Evolutionary conservation across 768 basidiomycete species (phyloP).

Genomic region (Agrocybe praecox): DNA sequence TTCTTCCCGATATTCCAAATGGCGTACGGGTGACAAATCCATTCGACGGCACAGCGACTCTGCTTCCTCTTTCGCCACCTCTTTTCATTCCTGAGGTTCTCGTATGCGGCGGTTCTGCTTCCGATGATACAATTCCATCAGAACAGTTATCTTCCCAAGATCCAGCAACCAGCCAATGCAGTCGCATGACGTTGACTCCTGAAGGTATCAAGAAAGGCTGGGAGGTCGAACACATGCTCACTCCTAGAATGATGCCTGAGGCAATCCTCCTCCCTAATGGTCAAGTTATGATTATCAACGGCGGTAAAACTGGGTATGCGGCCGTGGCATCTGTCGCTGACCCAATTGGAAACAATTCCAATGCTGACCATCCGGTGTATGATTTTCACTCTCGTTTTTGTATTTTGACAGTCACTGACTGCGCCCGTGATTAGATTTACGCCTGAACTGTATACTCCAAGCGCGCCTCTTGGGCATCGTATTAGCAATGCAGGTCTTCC

Average conservation of each 20-base stretch:
- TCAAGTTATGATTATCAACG: conserved; percentile 42
- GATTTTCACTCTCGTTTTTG: not conserved
- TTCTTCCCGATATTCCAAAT: conserved; percentile 42
- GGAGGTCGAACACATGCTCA: conserved; percentile 43
- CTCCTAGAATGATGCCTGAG: conserved; percentile 38
- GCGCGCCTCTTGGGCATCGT: conserved; percentile 39
- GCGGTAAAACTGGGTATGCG: conserved; percentile 40
- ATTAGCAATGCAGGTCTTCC: conserved; percentile 47
- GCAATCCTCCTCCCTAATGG: conserved; percentile 42
- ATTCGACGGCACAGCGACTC: conserved; percentile 33
- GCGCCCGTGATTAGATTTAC: conserved; percentile 24
- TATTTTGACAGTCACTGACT: no score
- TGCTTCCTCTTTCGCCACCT: conserved; percentile 33
- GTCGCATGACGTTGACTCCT: conserved; percentile 36
- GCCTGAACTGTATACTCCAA: conserved; percentile 52
- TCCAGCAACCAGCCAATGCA: conserved; percentile 42
- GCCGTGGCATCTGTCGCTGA: conserved; percentile 31
- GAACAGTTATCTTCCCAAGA: conserved; percentile 34
- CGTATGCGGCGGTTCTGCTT: conserved; percentile 44
- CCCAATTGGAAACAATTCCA: conserved; percentile 20
- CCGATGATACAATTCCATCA: conserved; percentile 24
- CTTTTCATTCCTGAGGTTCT: conserved; percentile 44
- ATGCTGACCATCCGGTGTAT: conserved; percentile 26
- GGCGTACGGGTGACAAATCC: conserved; percentile 44
- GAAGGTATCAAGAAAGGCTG: conserved; percentile 42